Base-by-base conservation (phyloP, 2,329 filamentous ascomycete genomes). In the Verticillium nubilum region DNA sequence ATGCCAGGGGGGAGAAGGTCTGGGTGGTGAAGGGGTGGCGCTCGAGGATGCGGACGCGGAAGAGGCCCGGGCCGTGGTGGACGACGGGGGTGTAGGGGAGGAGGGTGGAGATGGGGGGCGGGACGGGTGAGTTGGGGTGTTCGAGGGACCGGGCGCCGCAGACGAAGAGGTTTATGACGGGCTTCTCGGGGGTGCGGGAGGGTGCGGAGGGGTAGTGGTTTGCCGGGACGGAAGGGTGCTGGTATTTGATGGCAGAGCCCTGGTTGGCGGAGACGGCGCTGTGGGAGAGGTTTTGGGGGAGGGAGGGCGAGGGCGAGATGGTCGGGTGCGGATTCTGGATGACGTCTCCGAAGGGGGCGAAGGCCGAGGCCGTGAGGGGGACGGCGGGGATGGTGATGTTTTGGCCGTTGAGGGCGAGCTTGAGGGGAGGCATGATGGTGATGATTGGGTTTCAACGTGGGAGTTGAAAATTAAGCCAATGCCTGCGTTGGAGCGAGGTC, bases 1-100 rank as follows among this genome's bases (percentile, higher is more conserved):
- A n/a, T n/a, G 75, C 84, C 56, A 97, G 78, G 0, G 95, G 95
- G 52, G 91, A 83, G 73, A 99, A 98, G 0, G 92, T 97, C 77
- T 99, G 95, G 1, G 91, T 91, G 1, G 95, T 98, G 74, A 87
- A 98, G 0, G 95, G 94, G 74, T 99, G 95, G 42, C 95, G 83
- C 73, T 99, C 95, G 29, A 98, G 84, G 60, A 97, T 84, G 23
- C 76, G 75, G 58, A 97, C 82, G 53, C 83, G 78, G 70, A 97
- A 90, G 4, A 82, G 61, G 1, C 67, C 61, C 25, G 60, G 61
- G 64, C 59, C 66, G 56, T 53, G 26, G 33, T 57, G 31, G 28
- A 57, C 23, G 54, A 17, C 56, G 50, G 29, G 54, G 37, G 56
- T 58, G 54, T 63, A 63, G 35, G 62, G 62, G 17, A 63, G 61